Conservation (phyloP, 2,329 filamentous ascomycete species). For the Botrytis paeoniae region DNA sequence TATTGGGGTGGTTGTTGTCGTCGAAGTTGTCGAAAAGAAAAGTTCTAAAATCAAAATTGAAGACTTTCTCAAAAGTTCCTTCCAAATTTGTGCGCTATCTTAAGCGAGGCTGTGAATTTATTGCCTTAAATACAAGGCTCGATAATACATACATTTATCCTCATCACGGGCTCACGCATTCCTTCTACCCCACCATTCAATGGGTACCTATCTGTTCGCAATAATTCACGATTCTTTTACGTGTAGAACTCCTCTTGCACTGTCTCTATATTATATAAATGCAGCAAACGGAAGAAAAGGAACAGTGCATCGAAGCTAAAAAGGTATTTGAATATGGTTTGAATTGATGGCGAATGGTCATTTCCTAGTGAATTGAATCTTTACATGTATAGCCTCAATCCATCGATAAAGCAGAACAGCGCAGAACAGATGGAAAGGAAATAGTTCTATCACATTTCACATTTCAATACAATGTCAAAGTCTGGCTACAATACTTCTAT, state of each 20-base stretch:
- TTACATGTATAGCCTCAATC: neutral
- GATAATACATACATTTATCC: neutral
- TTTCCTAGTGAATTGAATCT: neutral
- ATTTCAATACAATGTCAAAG: neutral
- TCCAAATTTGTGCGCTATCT: constrained; percentile 14
- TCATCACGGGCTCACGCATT: neutral
- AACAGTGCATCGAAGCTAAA: neutral
- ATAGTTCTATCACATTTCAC: neutral
- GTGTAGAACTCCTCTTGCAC: neutral
- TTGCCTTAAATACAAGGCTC: neutral
- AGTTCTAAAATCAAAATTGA: neutral
- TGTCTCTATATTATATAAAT: neutral
- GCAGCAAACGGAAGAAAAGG: neutral
- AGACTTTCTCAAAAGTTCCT: constrained; percentile 4
- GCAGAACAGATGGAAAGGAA: neutral
- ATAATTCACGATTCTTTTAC: neutral
- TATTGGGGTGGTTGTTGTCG: constrained; percentile 18
- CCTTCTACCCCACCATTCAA: neutral
- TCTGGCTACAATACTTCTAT: neutral
- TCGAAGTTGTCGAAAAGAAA: constrained; percentile 18
- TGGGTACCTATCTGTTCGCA: neutral
- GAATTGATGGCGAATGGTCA: neutral
- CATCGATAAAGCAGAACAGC: neutral
- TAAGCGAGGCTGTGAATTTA: neutral
- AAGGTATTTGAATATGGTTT: neutral